Evolutionary conservation across 768 basidiomycete genomes (phyloP), one percentile per base, ranked within the genome.

Genomic region (Mycena latifolia): DNA sequence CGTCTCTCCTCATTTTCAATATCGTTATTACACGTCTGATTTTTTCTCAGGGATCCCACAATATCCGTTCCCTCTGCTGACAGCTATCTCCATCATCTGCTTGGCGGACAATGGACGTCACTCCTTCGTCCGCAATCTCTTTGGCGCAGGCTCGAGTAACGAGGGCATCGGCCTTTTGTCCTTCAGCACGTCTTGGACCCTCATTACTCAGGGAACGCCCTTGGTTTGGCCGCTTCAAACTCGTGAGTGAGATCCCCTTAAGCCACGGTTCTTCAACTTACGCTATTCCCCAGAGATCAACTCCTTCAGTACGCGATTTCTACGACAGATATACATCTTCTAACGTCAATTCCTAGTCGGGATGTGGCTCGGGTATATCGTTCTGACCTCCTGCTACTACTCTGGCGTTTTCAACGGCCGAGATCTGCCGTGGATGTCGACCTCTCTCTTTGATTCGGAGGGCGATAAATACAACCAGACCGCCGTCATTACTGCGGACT

Each of bases 181-280:
- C 35, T 84, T 86, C 69, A 75, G 80, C 57, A 79, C 82, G 25
- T 81, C 81, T 47, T 86, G 85, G 85, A 86, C 84, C 8, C 76
- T 88, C 24, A 86, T 88, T 65, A 83, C 82, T 1, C 86, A 88
- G 71, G 86, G 85, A 5, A 81, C 75, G 50, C 86, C 86, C 0
- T 75, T 88, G 8, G 82, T 85, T 11, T 87, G 86, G 86, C 86
- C 86, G 8, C 78, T 86, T 53, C 82, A 84, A 66, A 87, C 86
- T 0, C 86, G 84, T 83, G 70, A 35, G 82, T 78, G 8, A 27
- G 60, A 57, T 50, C 24, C 54, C 56, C 25, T 20, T 2, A 25
- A 35, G 11, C 20, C 12, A 20, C 3, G 12, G 41, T 22, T n/a
- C 20, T 37, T 51, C n/a, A 6, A 56, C 53, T 55, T 5, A 48